Evolutionary conservation across 495 filamentous ascomycete genomes (phyloP), one percentile per base, ranked within the genome.

Genomic region (Xylaria grammica): DNA sequence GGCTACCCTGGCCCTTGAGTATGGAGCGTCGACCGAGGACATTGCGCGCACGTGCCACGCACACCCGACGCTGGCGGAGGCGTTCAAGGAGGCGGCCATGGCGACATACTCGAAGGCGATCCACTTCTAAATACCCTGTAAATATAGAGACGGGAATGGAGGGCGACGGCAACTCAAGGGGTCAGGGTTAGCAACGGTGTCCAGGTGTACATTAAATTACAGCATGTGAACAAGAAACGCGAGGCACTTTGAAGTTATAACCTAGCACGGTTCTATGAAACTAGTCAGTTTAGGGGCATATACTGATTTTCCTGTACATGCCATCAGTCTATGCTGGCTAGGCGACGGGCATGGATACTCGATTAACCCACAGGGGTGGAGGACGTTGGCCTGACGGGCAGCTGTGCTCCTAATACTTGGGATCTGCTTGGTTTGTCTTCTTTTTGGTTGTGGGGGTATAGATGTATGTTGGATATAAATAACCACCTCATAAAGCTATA

Each of bases 21-120:
- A 98, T 75, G 95, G 95, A 57, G 95, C 95, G 26, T 94, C 90
- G 65, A 90, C 87, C 71, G 95, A 98, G 84, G 96, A 97, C 81
- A 89, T 99, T 72, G 94, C 90, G 62, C 89, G 94, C 70, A 97
- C 95, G 60, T 94, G 91, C 79, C 95, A 99, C 82, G 94, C 95
- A 49, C 94, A 99, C 85, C 95, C 95, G 62, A 98, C 95, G 61
- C 85, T 97, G 60, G 87, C 94, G 17, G 95, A 99, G 84, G 95
- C 95, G 48, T 97, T 99, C 85, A 99, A 99, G 86, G 95, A 99
- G 88, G 95, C 95, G 68, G 95, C 95, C 61, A 99, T 99, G 95
- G 92, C 92, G 65, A 97, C 94, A 55, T 94, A 97, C 84, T 87
- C 87, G 68, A 98, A 97, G 85, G 87, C 95, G 62, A 97, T 99